A percentile compares a stretch with the other conserved stretches of the same genome.
Conservation (phyloP, 257 asterid species). For the Linaria vulgaris region DNA sequence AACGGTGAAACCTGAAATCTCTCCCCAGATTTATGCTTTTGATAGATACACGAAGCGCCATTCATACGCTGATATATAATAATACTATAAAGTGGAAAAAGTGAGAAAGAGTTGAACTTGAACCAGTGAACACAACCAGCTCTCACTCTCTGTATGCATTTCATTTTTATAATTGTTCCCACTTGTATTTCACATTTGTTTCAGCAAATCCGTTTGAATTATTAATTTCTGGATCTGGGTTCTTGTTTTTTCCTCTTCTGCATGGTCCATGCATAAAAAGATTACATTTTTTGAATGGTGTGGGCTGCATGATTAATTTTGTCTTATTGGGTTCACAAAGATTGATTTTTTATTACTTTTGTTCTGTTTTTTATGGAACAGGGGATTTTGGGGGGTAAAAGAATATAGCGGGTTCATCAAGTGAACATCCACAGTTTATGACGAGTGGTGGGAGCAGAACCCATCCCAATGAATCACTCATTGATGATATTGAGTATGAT, state of each 20-base stretch:
- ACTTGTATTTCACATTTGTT: neutral
- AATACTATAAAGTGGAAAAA: no score
- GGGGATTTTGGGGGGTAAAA: constrained; percentile 24
- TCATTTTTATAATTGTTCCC: no score
- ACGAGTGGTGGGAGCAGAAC: constrained; percentile 45
- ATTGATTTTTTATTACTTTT: no score
- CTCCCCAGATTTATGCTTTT: no score
- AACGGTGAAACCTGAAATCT: no score
- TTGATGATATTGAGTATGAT: constrained; percentile 73
- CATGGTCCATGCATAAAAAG: no score
- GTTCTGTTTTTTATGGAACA: constrained; percentile 15
- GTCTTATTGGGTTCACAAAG: neutral
- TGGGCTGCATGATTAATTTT: neutral
- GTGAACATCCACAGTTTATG: constrained; percentile 70
- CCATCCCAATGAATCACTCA: constrained; percentile 57
- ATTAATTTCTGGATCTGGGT: constrained; percentile 25
- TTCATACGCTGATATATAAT: no score
- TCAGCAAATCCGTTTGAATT: neutral
- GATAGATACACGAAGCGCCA: no score
- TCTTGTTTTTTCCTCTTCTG: neutral
- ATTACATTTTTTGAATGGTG: neutral
- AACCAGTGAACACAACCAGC: no score
- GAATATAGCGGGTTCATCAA: constrained; percentile 64
- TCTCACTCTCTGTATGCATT: no score
- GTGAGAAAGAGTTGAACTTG: no score